Base-by-base conservation (phyloP, 257 asterid species). In the Ophiorrhiza pumila region DNA sequence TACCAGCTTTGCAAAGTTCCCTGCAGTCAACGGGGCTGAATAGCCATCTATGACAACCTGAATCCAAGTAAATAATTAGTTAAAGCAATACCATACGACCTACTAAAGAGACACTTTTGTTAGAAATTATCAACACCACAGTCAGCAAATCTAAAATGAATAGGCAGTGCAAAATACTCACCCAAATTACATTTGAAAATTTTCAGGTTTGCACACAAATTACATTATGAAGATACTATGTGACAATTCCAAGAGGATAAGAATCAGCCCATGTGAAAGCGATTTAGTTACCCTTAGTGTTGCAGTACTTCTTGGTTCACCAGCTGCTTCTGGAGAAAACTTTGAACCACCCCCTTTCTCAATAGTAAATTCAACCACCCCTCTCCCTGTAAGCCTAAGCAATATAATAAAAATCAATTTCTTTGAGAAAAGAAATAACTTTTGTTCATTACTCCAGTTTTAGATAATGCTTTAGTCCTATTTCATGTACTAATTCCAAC, bases 1-100 rank as follows among this genome's bases (percentile, higher is more conserved):
- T 94, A 94, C 99, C 99, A 91, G 95, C 86, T 94, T 91, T 68
- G 95, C 96, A 29, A 94, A 91, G 86, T 94, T 94, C 82, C 99
- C 97, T 22, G 99, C 97, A 0, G 99, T 94, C 75, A 94, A 87
- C 60, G 97, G 99, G 14, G 99, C 95, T 20, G 97, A 94, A 77
- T 83, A 94, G 70, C 99, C 99, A 80, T 94, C 99, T 67, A 94
- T 9, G 75, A 90, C 95, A 77, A 90, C 92, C 99, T 94, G 83
- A 71, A 63, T 59, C 29, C 72, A 76, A 55, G 78, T 45, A 53
- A 27, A 17, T 20, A 42, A 23, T 15, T 14, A 41, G 23, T 43
- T 65, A 53, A 32, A 15, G 32, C 34, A 52, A 52, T 32, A 61
- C 41, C 23, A 56, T 53, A 37, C 53, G 35, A 35, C 23, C 29